Percentiles rank a stretch among this genome's conserved stretches.
Conservation (phyloP, 2,329 filamentous ascomycete genomes). For the Plectosphaerella cucumerina region DNA sequence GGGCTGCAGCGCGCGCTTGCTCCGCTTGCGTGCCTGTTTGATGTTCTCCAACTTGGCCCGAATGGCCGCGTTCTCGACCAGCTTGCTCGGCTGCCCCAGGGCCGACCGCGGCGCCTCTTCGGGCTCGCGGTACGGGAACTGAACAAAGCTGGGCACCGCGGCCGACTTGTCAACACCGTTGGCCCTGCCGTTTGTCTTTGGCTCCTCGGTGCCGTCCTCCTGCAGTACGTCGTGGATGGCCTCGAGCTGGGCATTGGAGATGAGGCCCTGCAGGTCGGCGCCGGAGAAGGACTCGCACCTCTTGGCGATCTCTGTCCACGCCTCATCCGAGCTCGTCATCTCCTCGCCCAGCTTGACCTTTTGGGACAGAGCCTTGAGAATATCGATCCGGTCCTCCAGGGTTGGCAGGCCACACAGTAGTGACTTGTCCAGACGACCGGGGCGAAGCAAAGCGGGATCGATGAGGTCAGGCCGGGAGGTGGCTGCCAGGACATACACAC, state of each 20-base stretch:
- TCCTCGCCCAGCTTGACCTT: conserved; percentile 72
- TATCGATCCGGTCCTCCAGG: conserved; percentile 78
- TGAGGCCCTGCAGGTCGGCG: conserved; percentile 88
- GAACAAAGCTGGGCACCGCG: conserved; percentile 58
- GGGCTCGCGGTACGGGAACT: conserved; percentile 71
- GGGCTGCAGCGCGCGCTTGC: conserved; percentile 25
- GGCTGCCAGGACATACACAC: conserved; percentile 93
- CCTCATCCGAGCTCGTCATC: conserved; percentile 51
- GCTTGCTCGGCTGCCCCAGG: conserved; percentile 15
- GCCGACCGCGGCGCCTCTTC: conserved; percentile 18
- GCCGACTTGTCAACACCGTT: conserved; percentile 19
- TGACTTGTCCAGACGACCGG: conserved; percentile 89
- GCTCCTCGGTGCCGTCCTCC: conserved; percentile 37
- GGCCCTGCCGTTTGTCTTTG: conserved; percentile 30
- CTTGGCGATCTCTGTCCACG: conserved; percentile 68
- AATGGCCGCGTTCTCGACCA: conserved; percentile 77
- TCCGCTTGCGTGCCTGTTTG: conserved; percentile 60
- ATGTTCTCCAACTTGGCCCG: conserved; percentile 78
- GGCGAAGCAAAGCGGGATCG: conserved; percentile 86
- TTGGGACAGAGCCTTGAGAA: conserved; percentile 75
- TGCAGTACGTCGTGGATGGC: conserved; percentile 91
- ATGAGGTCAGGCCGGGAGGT: conserved; percentile 93
- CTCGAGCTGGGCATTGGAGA: conserved; percentile 95
- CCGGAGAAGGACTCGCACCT: conserved; percentile 88
- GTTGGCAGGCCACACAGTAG: conserved; percentile 86